Evolutionary conservation across 202 grass and related monocot species (phyloP), one percentile per base, ranked within the genome.

Genomic region (Tripidium arundinaceum): DNA sequence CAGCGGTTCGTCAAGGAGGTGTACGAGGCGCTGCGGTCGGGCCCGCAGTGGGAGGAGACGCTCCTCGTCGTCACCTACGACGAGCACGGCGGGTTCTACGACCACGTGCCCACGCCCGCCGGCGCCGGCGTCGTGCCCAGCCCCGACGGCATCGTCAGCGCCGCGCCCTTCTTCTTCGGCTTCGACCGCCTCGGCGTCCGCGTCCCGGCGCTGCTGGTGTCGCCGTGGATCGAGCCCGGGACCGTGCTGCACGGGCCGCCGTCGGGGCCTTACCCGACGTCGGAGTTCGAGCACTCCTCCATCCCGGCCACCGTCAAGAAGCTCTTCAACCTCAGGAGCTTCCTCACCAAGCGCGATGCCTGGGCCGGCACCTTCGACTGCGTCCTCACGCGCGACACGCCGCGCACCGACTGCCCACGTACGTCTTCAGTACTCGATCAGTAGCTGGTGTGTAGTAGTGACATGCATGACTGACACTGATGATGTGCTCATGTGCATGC

Each of bases 261-360:
- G 49, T 43, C 74, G 2, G 89, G 87, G 5, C 94, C 94, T 3
- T 11, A 81, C 10, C 45, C 83, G 0, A 82, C 85, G 36, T 94
- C 91, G 0, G 80, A 94, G 88, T 98, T 89, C 78, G 94, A 98
- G 83, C 94, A 98, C 74, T 94, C 94, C 0, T 98, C 94, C 34
- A 92, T 94, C 62, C 94, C 91, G 55, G 94, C 94, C 47, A 98
- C 91, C 11, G 81, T 94, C 62, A 98, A 92, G 66, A 94, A 90
- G 75, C 88, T 98, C 36, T 98, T 98, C 86, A 77, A 87, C 75
- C 87, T 94, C 21, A 69, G 70, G 0, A 77, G 18, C 42, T 98
- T 92, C 86, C 82, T 97, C 54, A 97, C 84, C 29, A 90, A 85
- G 25, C 91, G 94, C 2, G 94, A 97, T 66, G 86, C 87, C 0